phyloP scores from a whole-genome alignment of 148 eudicot species.

The Rhododendron molle region DNA sequence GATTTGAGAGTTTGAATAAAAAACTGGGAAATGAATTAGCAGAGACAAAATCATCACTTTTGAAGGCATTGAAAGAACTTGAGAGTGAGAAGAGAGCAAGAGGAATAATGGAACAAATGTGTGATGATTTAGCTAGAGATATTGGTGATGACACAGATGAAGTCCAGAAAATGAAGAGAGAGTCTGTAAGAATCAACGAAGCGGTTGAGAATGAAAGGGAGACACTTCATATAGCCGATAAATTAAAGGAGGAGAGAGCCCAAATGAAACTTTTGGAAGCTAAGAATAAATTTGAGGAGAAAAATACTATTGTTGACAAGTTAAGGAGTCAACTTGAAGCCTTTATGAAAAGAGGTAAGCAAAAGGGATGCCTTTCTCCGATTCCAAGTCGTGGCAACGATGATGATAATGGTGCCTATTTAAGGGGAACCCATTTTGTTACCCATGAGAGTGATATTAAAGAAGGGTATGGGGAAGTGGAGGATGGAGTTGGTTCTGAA shows the following conservation, averaged over 20 bases:
- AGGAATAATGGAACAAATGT: constrained; percentile 58
- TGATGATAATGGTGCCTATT: constrained; percentile 25
- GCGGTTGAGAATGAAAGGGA: constrained; percentile 55
- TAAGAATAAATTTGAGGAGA: constrained; percentile 58
- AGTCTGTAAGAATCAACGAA: constrained; percentile 36
- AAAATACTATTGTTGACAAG: constrained; percentile 53
- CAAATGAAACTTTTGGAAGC: constrained; percentile 59
- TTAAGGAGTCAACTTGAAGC: constrained; percentile 60
- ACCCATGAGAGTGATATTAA: constrained; percentile 29
- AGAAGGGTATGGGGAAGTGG: constrained; percentile 54
- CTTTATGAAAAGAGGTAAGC: constrained; percentile 36
- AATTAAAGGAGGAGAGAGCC: constrained; percentile 49
- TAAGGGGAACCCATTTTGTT: constrained; percentile 17
- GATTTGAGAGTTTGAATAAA: constrained; percentile 76
- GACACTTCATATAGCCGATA: constrained; percentile 52
- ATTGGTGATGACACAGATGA: constrained; percentile 52
- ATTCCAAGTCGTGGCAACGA: constrained; percentile 26
- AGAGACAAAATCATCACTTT: constrained; percentile 52
- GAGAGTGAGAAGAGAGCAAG: constrained; percentile 67
- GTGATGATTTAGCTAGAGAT: constrained; percentile 61
- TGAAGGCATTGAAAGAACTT: constrained; percentile 59
- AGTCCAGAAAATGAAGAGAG: constrained; percentile 43
- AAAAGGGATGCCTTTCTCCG: constrained; percentile 27
- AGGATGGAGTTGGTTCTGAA: constrained; percentile 38
- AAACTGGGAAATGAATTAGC: constrained; percentile 77